phyloP scores from a whole-genome alignment of 2,329 filamentous ascomycete species.

The Neophaeococcomyces mojaviensis region DNA sequence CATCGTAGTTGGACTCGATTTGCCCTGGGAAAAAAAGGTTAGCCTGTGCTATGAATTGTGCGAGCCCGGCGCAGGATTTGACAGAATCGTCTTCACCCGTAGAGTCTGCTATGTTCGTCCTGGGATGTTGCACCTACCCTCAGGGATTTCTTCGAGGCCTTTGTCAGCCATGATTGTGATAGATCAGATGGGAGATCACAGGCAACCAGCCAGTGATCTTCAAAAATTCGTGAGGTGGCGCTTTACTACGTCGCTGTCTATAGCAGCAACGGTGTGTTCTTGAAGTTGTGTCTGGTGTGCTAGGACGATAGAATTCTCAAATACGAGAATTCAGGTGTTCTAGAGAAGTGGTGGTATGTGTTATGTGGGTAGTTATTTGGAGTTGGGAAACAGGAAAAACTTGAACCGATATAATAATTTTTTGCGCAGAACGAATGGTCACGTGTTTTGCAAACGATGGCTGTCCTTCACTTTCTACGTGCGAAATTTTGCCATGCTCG shows the following conservation, averaged over 20 bases:
- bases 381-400: conserved; percentile 5
- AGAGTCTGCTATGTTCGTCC: background rate
- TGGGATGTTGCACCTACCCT: conserved; percentile 58
- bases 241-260: conserved; percentile 11
- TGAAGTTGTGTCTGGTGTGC: conserved; percentile 8
- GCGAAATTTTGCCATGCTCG: background rate
- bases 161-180: conserved; percentile 98
- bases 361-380: conserved; percentile 11
- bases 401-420: background rate
- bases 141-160: conserved; percentile 96
- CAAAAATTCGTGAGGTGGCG: conserved; percentile 19
- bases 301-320: conserved; percentile 18
- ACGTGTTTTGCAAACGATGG: too few species aligned
- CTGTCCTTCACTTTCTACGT: too few species aligned
- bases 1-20: conserved; percentile 99
- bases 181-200: conserved; percentile 53
- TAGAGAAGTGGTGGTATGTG: conserved; percentile 7
- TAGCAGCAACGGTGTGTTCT: conserved; percentile 15
- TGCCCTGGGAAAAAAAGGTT: conserved; percentile 56
- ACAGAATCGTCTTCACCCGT: too few species aligned
- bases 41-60: conserved; percentile 5
- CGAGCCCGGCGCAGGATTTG: too few species aligned
- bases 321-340: conserved; percentile 20
- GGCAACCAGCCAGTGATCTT: conserved; percentile 66
- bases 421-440: background rate